Evolutionary conservation across 2,329 filamentous ascomycete genomes (phyloP), one percentile per base, ranked within the genome.

Genomic region (Nannizziopsis barbatae): DNA sequence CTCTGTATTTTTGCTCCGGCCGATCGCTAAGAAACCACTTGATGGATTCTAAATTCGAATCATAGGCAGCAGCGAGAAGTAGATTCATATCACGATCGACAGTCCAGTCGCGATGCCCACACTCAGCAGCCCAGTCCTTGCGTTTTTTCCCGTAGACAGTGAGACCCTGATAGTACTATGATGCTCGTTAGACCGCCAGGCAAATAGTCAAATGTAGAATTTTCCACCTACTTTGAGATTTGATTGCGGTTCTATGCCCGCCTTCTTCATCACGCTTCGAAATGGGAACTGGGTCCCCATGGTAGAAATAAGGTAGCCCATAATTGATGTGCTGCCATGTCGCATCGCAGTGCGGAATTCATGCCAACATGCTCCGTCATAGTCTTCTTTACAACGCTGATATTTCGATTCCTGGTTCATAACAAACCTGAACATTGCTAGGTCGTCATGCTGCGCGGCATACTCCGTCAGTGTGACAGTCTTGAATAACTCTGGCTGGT

Each of bases 11-110:
- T 22, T 79, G 73, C 55, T 77, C 66, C 0, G 86, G 84, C 0
- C 77, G 75, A 52, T 86, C 83, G 50, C 83, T 80, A 48, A 87
- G 64, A 61, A 90, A 86, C 78, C 84, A 93, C 58, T 92, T 80
- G 0, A 86, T 77, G 14, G 75, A 74, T 35, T 82, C 76, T n/a
- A 90, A 61, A 15, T 71, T 82, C 2, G 79, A 65, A n/a, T 55
- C 45, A 3, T 56, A 42, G 1, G 63, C 62, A 20, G 64, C 58
- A 6, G 55, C 47, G 15, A 70, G 55, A 12, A 70, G 57, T 1
- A 66, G 63, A 14, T 50, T 32, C 15, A 20, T 43, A 7, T 38
- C 27, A 15, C 15, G 27, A 4, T 35, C 37, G 2, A 18, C 5
- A 22, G 30, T n/a, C 12, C 11, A 5, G n/a, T n/a, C 12, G 6